A percentile compares a stretch with the other conserved stretches of the same genome.
Evolutionary conservation across 129 eudicot genomes (phyloP).

Genomic region (Kitagawia praeruptora): DNA sequence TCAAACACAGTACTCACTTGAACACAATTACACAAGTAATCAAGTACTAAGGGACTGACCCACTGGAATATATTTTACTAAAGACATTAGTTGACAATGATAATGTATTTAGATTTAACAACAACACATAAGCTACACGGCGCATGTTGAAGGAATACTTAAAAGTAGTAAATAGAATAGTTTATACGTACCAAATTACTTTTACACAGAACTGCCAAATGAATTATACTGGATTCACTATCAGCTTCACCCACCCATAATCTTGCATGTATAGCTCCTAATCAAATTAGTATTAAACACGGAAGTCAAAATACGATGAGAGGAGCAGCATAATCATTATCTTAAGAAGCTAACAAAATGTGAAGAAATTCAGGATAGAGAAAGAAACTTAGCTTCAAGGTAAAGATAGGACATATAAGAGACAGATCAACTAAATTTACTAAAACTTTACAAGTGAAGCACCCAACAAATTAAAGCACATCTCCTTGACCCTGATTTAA

Average conservation of each 20-base stretch:
- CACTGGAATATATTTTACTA: neutral
- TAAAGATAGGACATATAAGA: neutral
- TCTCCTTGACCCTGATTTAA: neutral
- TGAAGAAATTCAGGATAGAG: neutral
- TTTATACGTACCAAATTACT: conserved; percentile 43
- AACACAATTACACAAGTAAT: neutral
- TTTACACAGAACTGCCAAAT: conserved; percentile 52
- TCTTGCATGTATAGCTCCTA: conserved; percentile 51
- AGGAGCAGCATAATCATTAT: neutral
- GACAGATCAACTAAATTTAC: neutral
- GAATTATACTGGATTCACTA: conserved; percentile 34
- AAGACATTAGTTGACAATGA: neutral
- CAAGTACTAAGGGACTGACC: neutral
- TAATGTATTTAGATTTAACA: neutral
- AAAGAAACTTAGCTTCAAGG: neutral
- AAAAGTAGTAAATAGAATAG: neutral
- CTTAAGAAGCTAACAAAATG: neutral
- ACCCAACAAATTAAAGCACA: neutral
- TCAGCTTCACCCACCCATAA: conserved; percentile 70
- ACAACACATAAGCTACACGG: neutral
- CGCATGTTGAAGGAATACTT: neutral
- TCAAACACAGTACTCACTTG: neutral
- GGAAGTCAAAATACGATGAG: neutral
- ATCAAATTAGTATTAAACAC: conserved; percentile 13
- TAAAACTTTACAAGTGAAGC: neutral